Conservation (phyloP, 2,329 filamentous ascomycete genomes). For the Aspergillus spinulosporus region DNA sequence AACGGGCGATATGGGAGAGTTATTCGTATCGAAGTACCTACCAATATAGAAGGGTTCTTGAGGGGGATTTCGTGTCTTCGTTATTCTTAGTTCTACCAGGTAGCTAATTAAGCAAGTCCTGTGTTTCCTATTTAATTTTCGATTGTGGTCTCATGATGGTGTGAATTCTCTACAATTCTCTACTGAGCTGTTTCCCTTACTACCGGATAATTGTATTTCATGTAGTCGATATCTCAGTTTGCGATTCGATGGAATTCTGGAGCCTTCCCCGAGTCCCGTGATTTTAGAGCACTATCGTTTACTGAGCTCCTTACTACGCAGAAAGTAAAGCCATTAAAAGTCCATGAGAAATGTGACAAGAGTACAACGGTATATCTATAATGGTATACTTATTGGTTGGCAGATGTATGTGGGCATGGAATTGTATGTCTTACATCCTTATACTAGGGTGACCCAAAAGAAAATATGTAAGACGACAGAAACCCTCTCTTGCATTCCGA, state of each 20-base stretch:
- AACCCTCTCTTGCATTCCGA: slow-evolving; percentile 17
- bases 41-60: slow-evolving; percentile 13
- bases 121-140: not conserved
- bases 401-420: slow-evolving; percentile 18
- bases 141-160: too few species aligned
- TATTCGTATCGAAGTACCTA: slow-evolving; percentile 13
- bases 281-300: too few species aligned
- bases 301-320: too few species aligned
- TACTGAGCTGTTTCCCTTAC: too few species aligned
- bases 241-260: too few species aligned
- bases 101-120: slow-evolving; percentile 11
- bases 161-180: too few species aligned
- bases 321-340: not conserved
- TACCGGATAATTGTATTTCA: too few species aligned
- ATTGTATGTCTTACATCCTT: slow-evolving; percentile 31
- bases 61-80: slow-evolving; percentile 12
- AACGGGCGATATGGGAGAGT: slow-evolving; percentile 25
- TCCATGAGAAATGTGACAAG: not conserved
- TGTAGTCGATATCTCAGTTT: too few species aligned
- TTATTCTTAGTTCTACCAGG: slow-evolving; percentile 8
- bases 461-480: slow-evolving; percentile 10
- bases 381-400: too few species aligned
- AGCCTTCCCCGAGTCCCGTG: too few species aligned
- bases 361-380: not conserved
- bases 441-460: slow-evolving; percentile 22